These are phyloP conservation scores for Sanguinoderma infundibulare DNA, from an alignment of 1,284 basidiomycete genomes.

Conservation along the genomic window DNA sequence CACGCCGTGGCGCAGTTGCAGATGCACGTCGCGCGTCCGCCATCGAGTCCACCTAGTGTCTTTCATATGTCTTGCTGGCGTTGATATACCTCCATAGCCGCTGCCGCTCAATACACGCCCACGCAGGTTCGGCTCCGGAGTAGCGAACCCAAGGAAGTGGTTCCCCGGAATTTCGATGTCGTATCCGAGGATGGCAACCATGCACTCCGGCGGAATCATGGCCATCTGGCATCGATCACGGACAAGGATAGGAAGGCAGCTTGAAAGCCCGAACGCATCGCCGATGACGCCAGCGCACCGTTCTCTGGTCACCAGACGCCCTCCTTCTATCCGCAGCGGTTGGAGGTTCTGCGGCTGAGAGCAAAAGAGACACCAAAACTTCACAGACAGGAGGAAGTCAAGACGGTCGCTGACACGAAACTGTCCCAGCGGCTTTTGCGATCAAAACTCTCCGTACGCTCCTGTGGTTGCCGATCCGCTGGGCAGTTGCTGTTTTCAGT, in stretches of 20 bases:
- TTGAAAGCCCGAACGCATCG: not conserved
- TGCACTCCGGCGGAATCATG: slow-evolving; percentile 5
- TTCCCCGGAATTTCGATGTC: slow-evolving; percentile 4
- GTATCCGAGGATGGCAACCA: slow-evolving; percentile 4
- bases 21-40: not conserved
- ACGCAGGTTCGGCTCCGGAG: slow-evolving; percentile 20
- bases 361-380: not conserved
- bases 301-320: slow-evolving; percentile 7
- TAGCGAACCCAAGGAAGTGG: slow-evolving; percentile 15
- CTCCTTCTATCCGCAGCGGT: not conserved
- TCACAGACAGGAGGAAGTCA: not conserved
- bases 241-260: not conserved
- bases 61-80: not conserved
- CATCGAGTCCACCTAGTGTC: not conserved
- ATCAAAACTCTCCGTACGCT: not conserved
- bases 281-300: not conserved
- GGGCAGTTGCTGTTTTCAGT: slow-evolving; percentile 1
- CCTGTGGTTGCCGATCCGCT: slow-evolving; percentile 7
- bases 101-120: not conserved
- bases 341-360: not conserved
- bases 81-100: not conserved
- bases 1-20: slow-evolving; percentile 14
- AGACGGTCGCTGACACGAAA: not conserved
- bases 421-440: slow-evolving; percentile 1
- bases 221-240: slow-evolving; percentile 10